Base-by-base conservation (phyloP, 495 filamentous ascomycete genomes). In the Bathelium albidoporum region DNA sequence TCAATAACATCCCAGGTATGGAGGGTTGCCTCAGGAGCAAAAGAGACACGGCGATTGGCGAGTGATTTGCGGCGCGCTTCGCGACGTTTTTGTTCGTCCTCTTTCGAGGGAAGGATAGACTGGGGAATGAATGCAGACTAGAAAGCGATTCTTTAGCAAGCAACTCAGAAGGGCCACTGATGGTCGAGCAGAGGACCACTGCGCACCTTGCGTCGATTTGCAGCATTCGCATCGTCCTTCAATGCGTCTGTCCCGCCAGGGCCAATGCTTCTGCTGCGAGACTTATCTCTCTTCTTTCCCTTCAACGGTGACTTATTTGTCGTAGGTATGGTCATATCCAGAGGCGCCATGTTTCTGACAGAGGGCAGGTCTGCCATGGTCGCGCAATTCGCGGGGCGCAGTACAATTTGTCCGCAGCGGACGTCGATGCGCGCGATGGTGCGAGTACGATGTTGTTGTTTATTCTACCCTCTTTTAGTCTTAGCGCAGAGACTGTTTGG, bases 1-100 rank as follows among this genome's bases (percentile, higher is more conserved):
- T 97, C 93, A 2, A 95, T 83, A 60, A 96, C 92, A 71, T 97
- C 91, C 85, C 95, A 99, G 2, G 94, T 99, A 72, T 99, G 94
- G 34, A 99, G 78, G 10, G 94, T 99, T 16, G 94, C 94, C 74
- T 99, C 94, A 1, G 94, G 94, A 4, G 94, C 94, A 71, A 99
- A 99, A 0, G 93, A 97, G 43, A 99, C 94, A 63, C 94, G 85
- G 69, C 95, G 89, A 74, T 94, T 93, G 34, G 89, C 91, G 80
- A 62, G 59, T 1, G 92, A 97, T 69, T 96, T 97, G 45, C 94
- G 82, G 58, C 95, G 85, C 32, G 90, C 91, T 63, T 94, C 94
- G 62, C 90, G 78, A 71, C 91, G 87, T 66, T 83, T 83, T 66
- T 90, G 87, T 65, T 91, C 88, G 11, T 81, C 79, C 59, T 77